Evolutionary conservation across 176 grass and related monocot genomes (phyloP).

Genomic region (Oryza rufipogon): DNA sequence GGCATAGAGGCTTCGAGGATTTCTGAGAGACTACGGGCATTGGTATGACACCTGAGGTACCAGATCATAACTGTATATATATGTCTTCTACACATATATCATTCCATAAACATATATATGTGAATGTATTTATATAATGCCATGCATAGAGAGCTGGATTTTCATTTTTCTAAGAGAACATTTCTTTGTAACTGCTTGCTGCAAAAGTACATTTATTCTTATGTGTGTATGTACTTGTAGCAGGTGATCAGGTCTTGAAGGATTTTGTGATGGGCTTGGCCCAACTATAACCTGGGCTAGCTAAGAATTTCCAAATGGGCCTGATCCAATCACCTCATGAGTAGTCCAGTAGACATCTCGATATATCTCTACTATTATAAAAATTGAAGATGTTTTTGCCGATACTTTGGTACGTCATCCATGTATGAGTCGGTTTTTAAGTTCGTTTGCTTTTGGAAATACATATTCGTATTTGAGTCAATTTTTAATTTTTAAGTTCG

Average conservation of each 20-base stretch:
- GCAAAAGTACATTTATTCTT: neutral
- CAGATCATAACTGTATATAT: neutral
- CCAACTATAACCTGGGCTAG: too few species aligned
- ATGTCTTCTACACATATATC: too few species aligned
- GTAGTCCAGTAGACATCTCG: neutral
- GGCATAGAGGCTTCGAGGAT: constrained; percentile 65
- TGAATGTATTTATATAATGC: neutral
- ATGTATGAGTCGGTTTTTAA: too few species aligned
- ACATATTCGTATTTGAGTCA: too few species aligned
- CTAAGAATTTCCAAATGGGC: too few species aligned
- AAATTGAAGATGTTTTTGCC: too few species aligned
- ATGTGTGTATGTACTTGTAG: neutral
- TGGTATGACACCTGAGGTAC: constrained; percentile 10
- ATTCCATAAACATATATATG: neutral
- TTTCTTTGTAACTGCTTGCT: neutral
- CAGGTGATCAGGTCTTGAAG: neutral
- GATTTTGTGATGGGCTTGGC: neutral
- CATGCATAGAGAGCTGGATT: neutral
- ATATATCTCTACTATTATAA: too few species aligned
- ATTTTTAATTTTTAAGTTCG: too few species aligned
- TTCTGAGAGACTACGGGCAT: constrained; percentile 54
- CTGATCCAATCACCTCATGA: neutral
- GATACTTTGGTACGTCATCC: too few species aligned
- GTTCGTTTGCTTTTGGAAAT: too few species aligned
- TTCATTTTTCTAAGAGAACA: neutral